A percentile compares a stretch with the other conserved stretches of the same genome.
These are phyloP conservation scores for Pouteria glomerata DNA, from an alignment of 148 eudicot genomes.

Conservation along the genomic window DNA sequence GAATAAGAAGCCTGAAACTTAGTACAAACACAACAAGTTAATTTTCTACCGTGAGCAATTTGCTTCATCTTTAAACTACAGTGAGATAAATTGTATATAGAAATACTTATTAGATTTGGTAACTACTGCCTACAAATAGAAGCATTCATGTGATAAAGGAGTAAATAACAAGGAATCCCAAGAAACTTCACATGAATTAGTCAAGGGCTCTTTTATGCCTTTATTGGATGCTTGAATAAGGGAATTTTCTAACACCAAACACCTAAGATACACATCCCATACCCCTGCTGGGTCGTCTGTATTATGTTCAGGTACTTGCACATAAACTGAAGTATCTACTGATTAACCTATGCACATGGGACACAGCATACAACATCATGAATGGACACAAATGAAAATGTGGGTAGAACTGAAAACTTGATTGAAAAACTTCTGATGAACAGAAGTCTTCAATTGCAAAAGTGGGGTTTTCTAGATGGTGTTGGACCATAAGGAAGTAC, in stretches of 20 bases:
- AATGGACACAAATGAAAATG: background rate
- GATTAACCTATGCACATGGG: background rate
- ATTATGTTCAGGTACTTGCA: background rate
- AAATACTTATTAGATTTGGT: background rate
- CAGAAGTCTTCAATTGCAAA: background rate
- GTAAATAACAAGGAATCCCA: background rate
- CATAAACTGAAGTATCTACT: background rate
- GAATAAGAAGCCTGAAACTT: background rate
- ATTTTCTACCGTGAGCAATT: background rate
- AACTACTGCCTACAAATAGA: background rate
- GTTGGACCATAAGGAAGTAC: slow-evolving; percentile 16
- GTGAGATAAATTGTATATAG: background rate
- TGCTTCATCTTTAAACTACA: background rate
- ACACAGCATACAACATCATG: background rate
- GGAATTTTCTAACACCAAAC: background rate
- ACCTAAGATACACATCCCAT: background rate
- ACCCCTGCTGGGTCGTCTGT: background rate
- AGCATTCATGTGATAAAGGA: background rate
- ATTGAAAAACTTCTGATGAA: background rate
- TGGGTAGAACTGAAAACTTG: background rate
- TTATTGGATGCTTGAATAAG: background rate
- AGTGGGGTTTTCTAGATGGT: background rate
- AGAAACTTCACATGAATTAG: background rate
- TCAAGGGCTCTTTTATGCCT: background rate
- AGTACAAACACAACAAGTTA: background rate